A percentile compares a stretch with the other conserved stretches of the same genome.
These are phyloP conservation scores for Conticribra weissflogii DNA, from an alignment of 108 stramenopile species.

Conservation along the genomic window DNA sequence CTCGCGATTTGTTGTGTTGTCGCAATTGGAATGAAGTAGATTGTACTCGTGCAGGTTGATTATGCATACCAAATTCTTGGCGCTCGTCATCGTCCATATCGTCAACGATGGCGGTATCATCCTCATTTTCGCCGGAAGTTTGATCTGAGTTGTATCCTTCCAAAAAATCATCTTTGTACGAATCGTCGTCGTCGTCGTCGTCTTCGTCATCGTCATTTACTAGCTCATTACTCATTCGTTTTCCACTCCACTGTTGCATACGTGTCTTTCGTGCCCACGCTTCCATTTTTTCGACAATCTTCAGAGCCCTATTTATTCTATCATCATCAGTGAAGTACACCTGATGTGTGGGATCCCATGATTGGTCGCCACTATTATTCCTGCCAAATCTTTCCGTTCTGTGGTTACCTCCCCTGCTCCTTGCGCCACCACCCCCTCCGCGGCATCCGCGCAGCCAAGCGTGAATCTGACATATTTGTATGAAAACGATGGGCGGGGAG, in stretches of 20 bases:
- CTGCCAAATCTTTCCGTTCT: not conserved
- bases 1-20: slow-evolving; percentile 44
- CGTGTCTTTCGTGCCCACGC: slow-evolving; percentile 41
- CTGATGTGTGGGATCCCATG: not conserved
- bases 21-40: slow-evolving; percentile 21
- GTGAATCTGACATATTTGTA: slow-evolving; percentile 26
- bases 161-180: slow-evolving; percentile 1
- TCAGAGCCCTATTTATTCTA: slow-evolving; percentile 43
- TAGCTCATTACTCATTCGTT: too few species aligned
- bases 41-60: too few species aligned
- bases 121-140: not conserved
- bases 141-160: slow-evolving; percentile 19
- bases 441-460: slow-evolving; percentile 62
- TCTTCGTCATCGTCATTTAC: slow-evolving; percentile 1
- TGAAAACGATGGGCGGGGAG: not conserved
- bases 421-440: slow-evolving; percentile 10
- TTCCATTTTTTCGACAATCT: slow-evolving; percentile 49
- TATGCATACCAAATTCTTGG: not conserved
- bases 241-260: slow-evolving; percentile 7
- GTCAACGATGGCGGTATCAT: slow-evolving; percentile 7
- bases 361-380: not conserved
- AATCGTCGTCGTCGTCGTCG: slow-evolving; percentile 1
- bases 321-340: slow-evolving; percentile 30
- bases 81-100: not conserved
- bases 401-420: not conserved